Evolutionary conservation across 306 rosid species (phyloP), one percentile per base, ranked within the genome.

Genomic region (Castanea mollissima): DNA sequence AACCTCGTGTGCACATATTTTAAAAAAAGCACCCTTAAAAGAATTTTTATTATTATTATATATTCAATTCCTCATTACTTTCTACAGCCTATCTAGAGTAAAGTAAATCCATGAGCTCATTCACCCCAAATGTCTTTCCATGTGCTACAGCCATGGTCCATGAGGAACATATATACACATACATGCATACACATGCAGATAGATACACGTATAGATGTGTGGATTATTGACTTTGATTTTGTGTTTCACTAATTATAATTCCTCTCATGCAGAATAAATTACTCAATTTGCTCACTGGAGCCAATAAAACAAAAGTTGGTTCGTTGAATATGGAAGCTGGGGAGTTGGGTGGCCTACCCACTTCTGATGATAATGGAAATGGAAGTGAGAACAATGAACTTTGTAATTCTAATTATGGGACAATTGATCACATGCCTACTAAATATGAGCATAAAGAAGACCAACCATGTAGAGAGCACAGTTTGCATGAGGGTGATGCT

Each of bases 241-340:
- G 32, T 75, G 60, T 58, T 73, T 58, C 78, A 19, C 56, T 80
- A 60, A 41, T 76, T 51, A 2, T 1, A 75, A 21, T 75, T 55
- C 73, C 41, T 79, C 34, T 74, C 74, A 38, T 81, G 75, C 80
- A 76, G 78, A 44, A 35, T 44, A 27, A 52, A n/a, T 71, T 69
- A 31, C 44, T 54, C 74, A 38, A 68, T 76, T 81, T 74, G 44
- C 59, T 71, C 44, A 20, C 64, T 49, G 25, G 69, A 71, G 41
- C 65, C 80, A 55, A 65, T 20, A 29, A 12, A 55, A 59, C 72
- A 63, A 65, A 68, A 75, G 63, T 78, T 83, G 71, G 49, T 74
- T 69, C 34, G 29, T 63, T 64, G 46, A 76, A 64, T 65, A 91
- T 91, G 97, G 96, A 83, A 20, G 75, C 84, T 11, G 84, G 82